phyloP scores from a whole-genome alignment of 2,329 filamentous ascomycete genomes.

The Diaporthe velutina region DNA sequence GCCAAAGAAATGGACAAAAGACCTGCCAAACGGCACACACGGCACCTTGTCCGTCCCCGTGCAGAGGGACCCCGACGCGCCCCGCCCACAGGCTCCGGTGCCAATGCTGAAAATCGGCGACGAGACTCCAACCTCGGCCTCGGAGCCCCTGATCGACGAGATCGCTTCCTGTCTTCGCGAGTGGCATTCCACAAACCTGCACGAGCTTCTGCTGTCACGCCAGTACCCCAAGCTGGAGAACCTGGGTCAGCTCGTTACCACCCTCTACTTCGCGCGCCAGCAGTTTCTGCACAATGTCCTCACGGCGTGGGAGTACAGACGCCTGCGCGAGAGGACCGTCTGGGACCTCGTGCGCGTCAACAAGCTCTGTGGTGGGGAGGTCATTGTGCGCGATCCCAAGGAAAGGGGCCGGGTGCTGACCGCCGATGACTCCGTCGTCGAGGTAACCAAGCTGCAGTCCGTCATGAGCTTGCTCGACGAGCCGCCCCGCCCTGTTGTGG shows the following conservation, averaged over 20 bases:
- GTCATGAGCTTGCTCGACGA: slow-evolving; percentile 95
- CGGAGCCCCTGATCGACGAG: slow-evolving; percentile 95
- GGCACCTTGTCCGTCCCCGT: slow-evolving; percentile 61
- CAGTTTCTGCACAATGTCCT: slow-evolving; percentile 96
- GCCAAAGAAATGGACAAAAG: slow-evolving; percentile 43
- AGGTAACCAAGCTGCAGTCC: slow-evolving; percentile 91
- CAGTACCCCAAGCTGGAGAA: slow-evolving; percentile 86
- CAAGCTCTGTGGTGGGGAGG: slow-evolving; percentile 91
- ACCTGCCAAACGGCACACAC: slow-evolving; percentile 55
- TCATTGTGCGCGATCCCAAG: slow-evolving; percentile 91
- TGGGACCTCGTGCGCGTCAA: slow-evolving; percentile 97
- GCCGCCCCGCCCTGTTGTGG: slow-evolving; percentile 76
- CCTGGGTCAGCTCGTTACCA: slow-evolving; percentile 82
- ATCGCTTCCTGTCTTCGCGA: slow-evolving; percentile 96
- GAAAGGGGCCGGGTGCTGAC: slow-evolving; percentile 89
- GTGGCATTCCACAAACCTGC: slow-evolving; percentile 98
- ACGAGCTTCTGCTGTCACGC: slow-evolving; percentile 86
- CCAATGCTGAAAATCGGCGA: slow-evolving; percentile 98
- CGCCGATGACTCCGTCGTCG: slow-evolving; percentile 91
- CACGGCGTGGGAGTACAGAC: slow-evolving; percentile 85
- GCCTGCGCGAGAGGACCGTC: slow-evolving; percentile 87
- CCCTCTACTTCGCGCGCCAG: slow-evolving; percentile 86
- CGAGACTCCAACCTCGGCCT: slow-evolving; percentile 89
- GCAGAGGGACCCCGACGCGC: slow-evolving; percentile 73
- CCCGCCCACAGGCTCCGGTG: slow-evolving; percentile 90